Base-by-base conservation (phyloP, 305 asterid genomes). In the Fraxinus velutina region DNA sequence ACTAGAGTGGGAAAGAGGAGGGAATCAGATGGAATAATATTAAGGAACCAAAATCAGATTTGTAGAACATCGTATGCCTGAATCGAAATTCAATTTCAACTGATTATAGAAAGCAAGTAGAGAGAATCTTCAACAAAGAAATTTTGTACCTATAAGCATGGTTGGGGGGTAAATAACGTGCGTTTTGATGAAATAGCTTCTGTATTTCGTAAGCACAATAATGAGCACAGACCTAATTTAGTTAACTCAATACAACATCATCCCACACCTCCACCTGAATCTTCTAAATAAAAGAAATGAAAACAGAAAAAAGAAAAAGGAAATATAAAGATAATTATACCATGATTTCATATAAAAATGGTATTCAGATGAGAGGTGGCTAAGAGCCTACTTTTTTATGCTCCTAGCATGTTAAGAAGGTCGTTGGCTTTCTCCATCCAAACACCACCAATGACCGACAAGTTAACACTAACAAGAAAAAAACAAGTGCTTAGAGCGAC, bases 401-500 rank as follows among this genome's bases (percentile, higher is more conserved):
- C 24, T 57, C 13, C 68, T 57, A 6, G 24, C 10, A 6, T 57
- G 29, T 19, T 60, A 21, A 60, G 71, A 60, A 19, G 30, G 32
- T 60, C 30, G 10, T 21, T 60, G 71, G 73, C 33, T 64, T 64
- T 24, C 36, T 24, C 17, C 36, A 64, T 12, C 73, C 70, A 21
- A 2, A 64, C 4, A 27, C 73, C 73, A 64, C 73, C 73, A 64
- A 64, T 64, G 73, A 75, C 55, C 79, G 17, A 76, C 15, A 83
- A 70, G 72, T 62, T 7, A 52, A 71, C 44, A 36, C 50, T 57
- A 10, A 27, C 6, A 37, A 47, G 5, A 39, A 33, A n/a, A 19
- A 70, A 76, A 57, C 42, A 76, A 68, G 52, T 32, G 44, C 17
- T 55, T 34, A 22, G 55, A 79, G 73, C 77, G 71, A 88, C 98